Evolutionary conservation across 179 eudicot species (phyloP).

Genomic region (Nepenthes alata): DNA sequence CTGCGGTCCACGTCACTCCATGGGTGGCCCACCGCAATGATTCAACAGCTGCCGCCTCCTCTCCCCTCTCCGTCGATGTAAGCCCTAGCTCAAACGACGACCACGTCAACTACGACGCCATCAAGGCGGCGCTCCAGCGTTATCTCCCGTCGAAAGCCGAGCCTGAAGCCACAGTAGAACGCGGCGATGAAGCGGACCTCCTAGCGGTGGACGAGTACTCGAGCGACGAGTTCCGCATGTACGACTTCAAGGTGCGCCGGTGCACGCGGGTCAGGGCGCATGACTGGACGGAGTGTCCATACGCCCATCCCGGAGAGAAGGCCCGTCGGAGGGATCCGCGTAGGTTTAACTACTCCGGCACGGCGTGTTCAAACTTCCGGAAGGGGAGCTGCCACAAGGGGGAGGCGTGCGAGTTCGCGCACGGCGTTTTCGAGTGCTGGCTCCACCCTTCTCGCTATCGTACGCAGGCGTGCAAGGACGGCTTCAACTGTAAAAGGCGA

Average conservation of each 20-base stretch:
- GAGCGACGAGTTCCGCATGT: conserved; percentile 51
- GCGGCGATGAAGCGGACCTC: conserved; percentile 14
- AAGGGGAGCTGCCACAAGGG: conserved; percentile 53
- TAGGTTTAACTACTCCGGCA: conserved; percentile 46
- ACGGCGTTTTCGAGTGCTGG: conserved; percentile 76
- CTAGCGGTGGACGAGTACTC: conserved; percentile 14
- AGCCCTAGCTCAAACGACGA: conserved; percentile 12
- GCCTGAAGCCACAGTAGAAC: conserved; percentile 5
- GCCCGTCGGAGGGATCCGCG: conserved; percentile 64
- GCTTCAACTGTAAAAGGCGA: conserved; percentile 36
- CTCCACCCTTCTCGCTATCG: conserved; percentile 60
- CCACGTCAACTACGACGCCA: conserved; percentile 20
- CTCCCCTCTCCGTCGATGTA: conserved; percentile 7
- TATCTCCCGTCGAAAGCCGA: conserved; percentile 27
- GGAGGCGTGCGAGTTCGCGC: conserved; percentile 54
- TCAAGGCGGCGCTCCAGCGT: conserved; percentile 30
- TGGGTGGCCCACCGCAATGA: conserved; percentile 18
- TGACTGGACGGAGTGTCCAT: conserved; percentile 82
- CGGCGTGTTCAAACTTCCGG: conserved; percentile 53
- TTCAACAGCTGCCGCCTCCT: conserved; percentile 15
- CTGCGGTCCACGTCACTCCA: conserved; percentile 33
- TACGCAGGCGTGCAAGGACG: conserved; percentile 70
- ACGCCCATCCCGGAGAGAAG: conserved; percentile 65
- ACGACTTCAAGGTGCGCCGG: conserved; percentile 54
- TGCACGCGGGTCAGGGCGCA: conserved; percentile 55